Evolutionary conservation across 345 rosid species (phyloP).

Genomic region (Euphorbia lathyris): DNA sequence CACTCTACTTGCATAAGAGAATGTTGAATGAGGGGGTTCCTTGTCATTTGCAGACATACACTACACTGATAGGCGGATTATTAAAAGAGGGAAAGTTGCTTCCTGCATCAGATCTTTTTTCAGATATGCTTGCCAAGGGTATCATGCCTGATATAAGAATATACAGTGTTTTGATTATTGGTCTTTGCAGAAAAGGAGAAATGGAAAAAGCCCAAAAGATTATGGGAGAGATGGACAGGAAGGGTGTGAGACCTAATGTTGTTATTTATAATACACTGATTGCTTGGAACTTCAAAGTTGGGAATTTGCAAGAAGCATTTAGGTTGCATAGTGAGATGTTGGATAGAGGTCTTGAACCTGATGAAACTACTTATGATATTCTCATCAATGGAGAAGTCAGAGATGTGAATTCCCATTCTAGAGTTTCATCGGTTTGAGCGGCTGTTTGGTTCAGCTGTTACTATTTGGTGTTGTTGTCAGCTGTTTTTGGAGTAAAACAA

Average conservation of each 20-base stretch:
- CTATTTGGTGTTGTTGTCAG: no score
- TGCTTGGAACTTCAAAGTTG: conserved; percentile 62
- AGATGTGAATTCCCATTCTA: conserved; percentile 1
- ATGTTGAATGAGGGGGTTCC: conserved; percentile 58
- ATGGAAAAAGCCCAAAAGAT: conserved; percentile 52
- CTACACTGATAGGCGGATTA: conserved; percentile 68
- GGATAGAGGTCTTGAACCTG: conserved; percentile 69
- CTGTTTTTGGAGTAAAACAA: no score
- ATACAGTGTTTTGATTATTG: conserved; percentile 50
- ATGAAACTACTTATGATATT: conserved; percentile 61
- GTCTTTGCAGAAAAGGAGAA: conserved; percentile 56
- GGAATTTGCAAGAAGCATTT: conserved; percentile 67
- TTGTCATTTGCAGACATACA: conserved; percentile 55
- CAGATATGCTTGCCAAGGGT: conserved; percentile 61
- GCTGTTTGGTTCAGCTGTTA: no score
- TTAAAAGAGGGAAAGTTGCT: conserved; percentile 54
- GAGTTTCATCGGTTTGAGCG: conserved; percentile 5
- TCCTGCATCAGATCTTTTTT: conserved; percentile 57
- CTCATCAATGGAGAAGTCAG: conserved; percentile 48
- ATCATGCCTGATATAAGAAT: conserved; percentile 51
- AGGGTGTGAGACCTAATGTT: conserved; percentile 50
- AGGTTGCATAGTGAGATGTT: conserved; percentile 82
- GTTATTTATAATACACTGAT: conserved; percentile 61
- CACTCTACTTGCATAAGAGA: conserved; percentile 48
- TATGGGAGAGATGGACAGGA: conserved; percentile 60